Evolutionary conservation across 2,329 filamentous ascomycete species (phyloP), one percentile per base, ranked within the genome.

Genomic region (Aureobasidium sp.): DNA sequence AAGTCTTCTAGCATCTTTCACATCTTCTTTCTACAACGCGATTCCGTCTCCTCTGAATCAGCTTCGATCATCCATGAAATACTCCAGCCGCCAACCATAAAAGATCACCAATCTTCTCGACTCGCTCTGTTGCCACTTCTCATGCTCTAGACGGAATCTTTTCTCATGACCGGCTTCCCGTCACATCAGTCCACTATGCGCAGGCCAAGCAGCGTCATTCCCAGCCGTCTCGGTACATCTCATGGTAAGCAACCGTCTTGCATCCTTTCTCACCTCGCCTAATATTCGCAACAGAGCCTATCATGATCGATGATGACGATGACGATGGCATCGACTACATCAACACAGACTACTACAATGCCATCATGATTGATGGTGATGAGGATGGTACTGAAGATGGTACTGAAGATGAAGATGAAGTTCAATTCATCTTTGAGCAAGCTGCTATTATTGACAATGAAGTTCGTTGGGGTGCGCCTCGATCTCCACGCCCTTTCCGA

Each of bases 311-410:
- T 20, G 48, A 37, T 34, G 47, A 48, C 3, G 55, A 59, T 13
- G 44, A 50, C 12, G 55, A 59, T n/a, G 43, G 34, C n/a, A 32
- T 48, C 32, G 56, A 60, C 43, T 32, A 32, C 27, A 6, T 44
- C 2, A 34, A 9, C 27, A 44, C 36, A 7, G 8, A 32, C 5
- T 8, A 34, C 17, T 60, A 60, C 15, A 24, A 20, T 34, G 36
- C 39, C 4, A 52, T 61, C 59, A 37, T 6, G 10, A 32, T 51
- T 24, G 55, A 63, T 26, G 48, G 48, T 37, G 47, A 53, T 56
- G 29, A 64, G 5, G 63, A 65, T 32, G 65, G 63, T 12, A 59
- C 41, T 15, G 63, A 62, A 2, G 63, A 66, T 26, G 63, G 63
- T 12, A 59, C 41, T 15, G 63, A 62, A 2, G 63, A 66, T 26